Percentiles rank a stretch among this genome's conserved stretches.
These are phyloP conservation scores for Verticillium isaacii DNA, from an alignment of 2,329 filamentous ascomycete genomes.

Conservation along the genomic window DNA sequence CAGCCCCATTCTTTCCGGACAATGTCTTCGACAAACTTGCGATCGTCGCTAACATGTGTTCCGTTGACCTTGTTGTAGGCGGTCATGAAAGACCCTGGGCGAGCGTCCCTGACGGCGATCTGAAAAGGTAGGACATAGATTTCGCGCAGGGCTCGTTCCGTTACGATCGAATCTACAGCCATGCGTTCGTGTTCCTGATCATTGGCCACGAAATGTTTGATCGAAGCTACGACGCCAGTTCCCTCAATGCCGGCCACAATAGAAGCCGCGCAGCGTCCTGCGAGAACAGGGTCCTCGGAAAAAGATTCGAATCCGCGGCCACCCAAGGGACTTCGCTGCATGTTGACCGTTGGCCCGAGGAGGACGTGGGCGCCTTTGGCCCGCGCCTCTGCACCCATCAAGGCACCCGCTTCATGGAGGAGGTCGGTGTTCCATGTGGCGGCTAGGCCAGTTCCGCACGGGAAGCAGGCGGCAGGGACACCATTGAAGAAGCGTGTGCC, in stretches of 20 bases:
- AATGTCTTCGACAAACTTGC: constrained; percentile 4
- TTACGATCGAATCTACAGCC: constrained; percentile 38
- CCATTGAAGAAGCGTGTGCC: constrained; percentile 1
- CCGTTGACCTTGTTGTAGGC: constrained; percentile 51
- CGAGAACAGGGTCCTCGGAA: constrained; percentile 42
- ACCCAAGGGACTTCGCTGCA: constrained; percentile 56
- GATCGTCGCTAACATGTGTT: constrained; percentile 21
- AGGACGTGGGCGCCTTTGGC: constrained; percentile 53
- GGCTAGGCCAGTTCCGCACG: constrained; percentile 24
- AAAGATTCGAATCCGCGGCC: constrained; percentile 63
- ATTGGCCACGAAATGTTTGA: constrained; percentile 35
- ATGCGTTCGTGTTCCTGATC: constrained; percentile 48
- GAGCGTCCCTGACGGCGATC: constrained; percentile 51
- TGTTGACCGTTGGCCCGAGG: constrained; percentile 58
- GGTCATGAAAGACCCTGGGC: constrained; percentile 53
- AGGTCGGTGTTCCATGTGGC: constrained; percentile 30
- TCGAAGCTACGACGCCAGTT: constrained; percentile 21
- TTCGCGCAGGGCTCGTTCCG: constrained; percentile 53
- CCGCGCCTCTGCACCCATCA: constrained; percentile 13
- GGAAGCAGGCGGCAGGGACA: background rate
- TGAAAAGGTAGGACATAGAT: constrained; percentile 64
- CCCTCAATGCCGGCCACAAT: constrained; percentile 27
- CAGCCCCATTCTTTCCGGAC: constrained; percentile 9
- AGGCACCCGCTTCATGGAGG: constrained; percentile 7
- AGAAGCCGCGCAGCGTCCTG: constrained; percentile 14